These are phyloP conservation scores for Cyberlindnera mycetangii DNA, from an alignment of 805 yeast species.

Conservation along the genomic window DNA sequence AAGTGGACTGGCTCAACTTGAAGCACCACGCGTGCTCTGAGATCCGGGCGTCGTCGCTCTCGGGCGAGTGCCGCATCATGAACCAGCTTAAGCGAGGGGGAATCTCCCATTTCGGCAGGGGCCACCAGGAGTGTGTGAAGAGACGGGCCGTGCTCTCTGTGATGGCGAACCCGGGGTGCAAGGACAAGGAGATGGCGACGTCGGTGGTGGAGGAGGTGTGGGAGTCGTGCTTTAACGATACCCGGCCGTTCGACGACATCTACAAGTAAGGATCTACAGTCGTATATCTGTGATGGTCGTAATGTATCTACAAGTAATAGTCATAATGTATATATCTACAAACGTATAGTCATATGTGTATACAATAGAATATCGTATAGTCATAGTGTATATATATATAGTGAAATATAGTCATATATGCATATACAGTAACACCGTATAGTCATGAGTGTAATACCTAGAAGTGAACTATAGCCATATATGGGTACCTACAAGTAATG, in stretches of 20 bases:
- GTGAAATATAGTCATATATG: too few species aligned
- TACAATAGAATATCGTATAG: too few species aligned
- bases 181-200: slow-evolving; percentile 68
- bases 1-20: slow-evolving; percentile 80
- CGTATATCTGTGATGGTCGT: too few species aligned
- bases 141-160: slow-evolving; percentile 88
- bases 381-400: too few species aligned
- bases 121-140: slow-evolving; percentile 87
- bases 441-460: too few species aligned
- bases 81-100: slow-evolving; percentile 62
- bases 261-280: slow-evolving; percentile 51
- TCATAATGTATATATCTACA: too few species aligned
- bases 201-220: slow-evolving; percentile 83
- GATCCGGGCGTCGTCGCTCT: slow-evolving; percentile 85
- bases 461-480: too few species aligned
- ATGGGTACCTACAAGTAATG: too few species aligned
- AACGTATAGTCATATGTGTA: too few species aligned
- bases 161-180: slow-evolving; percentile 80
- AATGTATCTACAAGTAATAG: too few species aligned
- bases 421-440: too few species aligned
- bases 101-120: slow-evolving; percentile 56
- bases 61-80: slow-evolving; percentile 93
- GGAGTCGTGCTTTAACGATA: slow-evolving; percentile 90
- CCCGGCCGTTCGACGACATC: slow-evolving; percentile 92
- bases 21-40: slow-evolving; percentile 97